These are phyloP conservation scores for Lignosus rhinocerotis DNA, from an alignment of 1,284 basidiomycete species.

Conservation along the genomic window DNA sequence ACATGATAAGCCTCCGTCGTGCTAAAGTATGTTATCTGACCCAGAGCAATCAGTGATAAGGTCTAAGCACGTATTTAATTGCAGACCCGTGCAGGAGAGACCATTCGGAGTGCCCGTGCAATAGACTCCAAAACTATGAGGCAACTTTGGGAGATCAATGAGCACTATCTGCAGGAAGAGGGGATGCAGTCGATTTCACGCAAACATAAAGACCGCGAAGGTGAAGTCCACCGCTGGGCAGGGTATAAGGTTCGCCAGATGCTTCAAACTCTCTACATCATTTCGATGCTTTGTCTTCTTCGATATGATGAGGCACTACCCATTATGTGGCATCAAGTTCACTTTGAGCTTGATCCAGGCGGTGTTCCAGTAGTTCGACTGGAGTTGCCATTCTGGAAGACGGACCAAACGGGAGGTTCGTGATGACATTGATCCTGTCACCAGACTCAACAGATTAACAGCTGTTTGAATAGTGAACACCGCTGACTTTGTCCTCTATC, in stretches of 20 bases:
- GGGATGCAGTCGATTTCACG: too few relatives aligned
- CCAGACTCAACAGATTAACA: background rate
- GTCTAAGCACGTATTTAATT: too few relatives aligned
- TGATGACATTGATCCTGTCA: background rate
- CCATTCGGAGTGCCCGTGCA: too few relatives aligned
- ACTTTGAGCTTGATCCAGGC: background rate
- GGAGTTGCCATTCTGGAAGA: slow-evolving; percentile 18
- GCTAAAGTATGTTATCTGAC: slow-evolving; percentile 14
- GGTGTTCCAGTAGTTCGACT: slow-evolving; percentile 6
- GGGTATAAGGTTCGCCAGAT: slow-evolving; percentile 23
- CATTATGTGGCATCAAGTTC: slow-evolving; percentile 23
- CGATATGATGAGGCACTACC: slow-evolving; percentile 27
- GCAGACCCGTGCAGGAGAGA: too few relatives aligned
- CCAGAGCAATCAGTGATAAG: too few relatives aligned
- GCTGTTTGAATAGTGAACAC: background rate
- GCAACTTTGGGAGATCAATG: background rate
- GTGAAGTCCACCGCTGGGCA: slow-evolving; percentile 19
- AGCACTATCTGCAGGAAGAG: background rate
- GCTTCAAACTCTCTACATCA: slow-evolving; percentile 22
- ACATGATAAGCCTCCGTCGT: slow-evolving; percentile 30
- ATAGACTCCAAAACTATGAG: background rate
- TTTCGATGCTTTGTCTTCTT: slow-evolving; percentile 28
- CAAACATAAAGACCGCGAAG: background rate
- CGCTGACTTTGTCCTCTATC: slow-evolving; percentile 18
- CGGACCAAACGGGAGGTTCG: slow-evolving; percentile 18